These are phyloP conservation scores for Pythium aquatile DNA, from an alignment of 352 stramenopile species.

Conservation along the genomic window DNA sequence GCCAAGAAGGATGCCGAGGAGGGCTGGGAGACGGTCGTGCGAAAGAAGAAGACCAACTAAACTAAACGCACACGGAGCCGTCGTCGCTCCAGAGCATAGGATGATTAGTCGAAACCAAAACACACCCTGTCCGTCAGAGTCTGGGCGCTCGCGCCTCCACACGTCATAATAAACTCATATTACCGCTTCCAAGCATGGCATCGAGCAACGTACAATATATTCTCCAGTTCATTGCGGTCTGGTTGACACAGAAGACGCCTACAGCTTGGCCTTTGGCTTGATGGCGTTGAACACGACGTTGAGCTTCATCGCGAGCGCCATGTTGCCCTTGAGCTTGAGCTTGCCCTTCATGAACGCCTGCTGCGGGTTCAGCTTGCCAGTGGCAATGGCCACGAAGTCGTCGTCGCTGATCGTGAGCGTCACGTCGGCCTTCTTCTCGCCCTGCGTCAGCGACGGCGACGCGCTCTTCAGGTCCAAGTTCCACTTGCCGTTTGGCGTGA, in stretches of 20 bases:
- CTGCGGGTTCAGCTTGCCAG: conserved; percentile 90
- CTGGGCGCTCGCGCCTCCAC: conserved; percentile 9
- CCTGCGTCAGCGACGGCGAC: conserved; percentile 50
- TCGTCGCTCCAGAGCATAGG: conserved; percentile 13
- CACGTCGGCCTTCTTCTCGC: conserved; percentile 72
- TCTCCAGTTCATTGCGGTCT: not conserved
- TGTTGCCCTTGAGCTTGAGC: conserved; percentile 95
- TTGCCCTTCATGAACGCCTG: conserved; percentile 96
- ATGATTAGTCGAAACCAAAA: conserved; percentile 18
- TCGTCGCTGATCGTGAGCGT: conserved; percentile 72
- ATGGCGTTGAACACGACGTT: conserved; percentile 90
- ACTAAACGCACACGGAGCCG: not conserved
- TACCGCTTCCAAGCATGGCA: not conserved
- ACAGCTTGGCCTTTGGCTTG: conserved; percentile 79
- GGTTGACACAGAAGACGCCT: conserved; percentile 12
- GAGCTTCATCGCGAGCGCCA: conserved; percentile 95
- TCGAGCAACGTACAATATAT: not conserved
- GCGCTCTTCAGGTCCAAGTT: conserved; percentile 77
- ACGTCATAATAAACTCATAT: conserved; percentile 26
- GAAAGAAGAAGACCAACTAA: conserved; percentile 79
- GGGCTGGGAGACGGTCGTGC: conserved; percentile 76
- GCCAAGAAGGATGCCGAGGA: conserved; percentile 72
- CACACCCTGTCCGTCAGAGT: conserved; percentile 2
- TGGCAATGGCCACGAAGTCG: conserved; percentile 80
- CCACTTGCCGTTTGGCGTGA: conserved; percentile 73